These are phyloP conservation scores for Penicillium crystallinum DNA, from an alignment of 495 filamentous ascomycete species.

Conservation along the genomic window DNA sequence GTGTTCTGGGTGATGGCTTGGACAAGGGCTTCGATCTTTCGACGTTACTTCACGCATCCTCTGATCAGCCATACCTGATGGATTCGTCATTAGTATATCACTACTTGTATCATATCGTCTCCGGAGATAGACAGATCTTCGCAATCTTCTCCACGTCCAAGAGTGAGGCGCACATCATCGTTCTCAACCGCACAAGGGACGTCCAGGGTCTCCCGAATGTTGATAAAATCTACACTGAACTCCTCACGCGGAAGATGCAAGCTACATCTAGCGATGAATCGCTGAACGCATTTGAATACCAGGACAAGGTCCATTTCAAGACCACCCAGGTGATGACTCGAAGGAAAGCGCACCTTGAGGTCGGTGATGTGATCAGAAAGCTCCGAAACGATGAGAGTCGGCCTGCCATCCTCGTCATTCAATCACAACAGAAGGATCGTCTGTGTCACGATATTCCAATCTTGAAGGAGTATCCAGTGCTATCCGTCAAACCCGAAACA, in stretches of 20 bases:
- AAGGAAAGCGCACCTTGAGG: conserved; percentile 79
- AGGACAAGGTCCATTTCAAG: conserved; percentile 81
- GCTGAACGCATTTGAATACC: conserved; percentile 79
- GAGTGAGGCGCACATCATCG: conserved; percentile 75
- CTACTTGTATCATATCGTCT: conserved; percentile 86
- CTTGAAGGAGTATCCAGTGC: conserved; percentile 75
- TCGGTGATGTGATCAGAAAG: conserved; percentile 81
- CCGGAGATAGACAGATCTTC: conserved; percentile 89
- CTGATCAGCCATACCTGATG: conserved; percentile 67
- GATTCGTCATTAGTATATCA: conserved; percentile 68
- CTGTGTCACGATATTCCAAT: conserved; percentile 81
- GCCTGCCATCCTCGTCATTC: conserved; percentile 78
- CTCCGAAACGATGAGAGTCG: conserved; percentile 76
- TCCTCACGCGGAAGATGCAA: conserved; percentile 57
- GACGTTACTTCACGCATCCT: conserved; percentile 58
- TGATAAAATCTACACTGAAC: conserved; percentile 83
- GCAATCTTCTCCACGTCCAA: conserved; percentile 82
- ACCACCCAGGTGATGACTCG: conserved; percentile 81
- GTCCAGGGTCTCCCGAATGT: conserved; percentile 83
- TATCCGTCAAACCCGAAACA: conserved; percentile 74
- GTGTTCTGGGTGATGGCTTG: conserved; percentile 86
- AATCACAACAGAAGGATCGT: conserved; percentile 77
- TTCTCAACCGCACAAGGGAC: conserved; percentile 74
- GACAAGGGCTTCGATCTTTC: conserved; percentile 91
- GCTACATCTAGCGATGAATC: conserved; percentile 62